These are phyloP conservation scores for Lithohypha guttulata DNA, from an alignment of 2,329 filamentous ascomycete genomes.

Conservation along the genomic window DNA sequence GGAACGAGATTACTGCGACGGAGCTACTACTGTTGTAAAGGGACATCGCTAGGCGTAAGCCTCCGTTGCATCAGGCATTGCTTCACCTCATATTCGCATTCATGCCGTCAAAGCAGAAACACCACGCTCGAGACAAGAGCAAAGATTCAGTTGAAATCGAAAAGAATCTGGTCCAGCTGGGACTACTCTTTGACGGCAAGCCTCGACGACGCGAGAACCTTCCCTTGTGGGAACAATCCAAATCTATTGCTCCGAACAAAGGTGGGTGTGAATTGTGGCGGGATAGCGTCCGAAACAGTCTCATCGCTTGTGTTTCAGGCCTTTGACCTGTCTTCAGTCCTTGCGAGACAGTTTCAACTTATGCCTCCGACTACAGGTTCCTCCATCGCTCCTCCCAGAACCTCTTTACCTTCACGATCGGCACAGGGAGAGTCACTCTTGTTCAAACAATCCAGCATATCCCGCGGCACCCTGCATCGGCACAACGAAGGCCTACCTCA, in stretches of 20 bases:
- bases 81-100: no score
- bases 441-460: slow-evolving; percentile 20
- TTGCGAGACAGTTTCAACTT: slow-evolving; percentile 5
- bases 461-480: slow-evolving; percentile 15
- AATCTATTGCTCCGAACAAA: no score
- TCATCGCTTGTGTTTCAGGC: slow-evolving; percentile 1
- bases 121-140: slow-evolving; percentile 15
- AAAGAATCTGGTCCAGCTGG: slow-evolving; percentile 22
- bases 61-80: no score
- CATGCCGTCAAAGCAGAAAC: no score
- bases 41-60: no score
- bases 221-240: no score
- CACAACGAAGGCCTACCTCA: slow-evolving; percentile 1
- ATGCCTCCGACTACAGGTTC: slow-evolving; percentile 5
- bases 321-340: no score
- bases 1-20: slow-evolving; percentile 6
- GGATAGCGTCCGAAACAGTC: background rate
- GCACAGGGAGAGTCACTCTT: background rate
- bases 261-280: slow-evolving; percentile 6
- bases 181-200: no score
- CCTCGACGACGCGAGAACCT: no score
- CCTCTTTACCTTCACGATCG: background rate
- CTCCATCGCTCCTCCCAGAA: background rate
- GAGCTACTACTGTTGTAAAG: slow-evolving; percentile 2
- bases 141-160: slow-evolving; percentile 16